A percentile compares a stretch with the other conserved stretches of the same genome.
Evolutionary conservation across 768 basidiomycete species (phyloP).

Genomic region (Mycena galopus): DNA sequence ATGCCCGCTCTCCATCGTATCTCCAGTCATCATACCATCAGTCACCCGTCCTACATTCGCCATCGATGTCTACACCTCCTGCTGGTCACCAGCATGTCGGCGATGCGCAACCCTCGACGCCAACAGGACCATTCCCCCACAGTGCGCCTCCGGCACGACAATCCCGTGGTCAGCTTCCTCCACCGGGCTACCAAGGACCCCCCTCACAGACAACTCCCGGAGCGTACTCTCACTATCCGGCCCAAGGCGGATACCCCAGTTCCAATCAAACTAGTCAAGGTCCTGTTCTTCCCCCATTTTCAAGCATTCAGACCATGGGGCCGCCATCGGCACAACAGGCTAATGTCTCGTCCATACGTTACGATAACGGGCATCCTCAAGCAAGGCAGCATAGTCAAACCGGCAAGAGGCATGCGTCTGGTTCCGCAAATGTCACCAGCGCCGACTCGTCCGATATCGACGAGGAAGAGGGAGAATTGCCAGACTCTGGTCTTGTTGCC

Average conservation of each 20-base stretch:
- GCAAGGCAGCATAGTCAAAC: constrained; percentile 50
- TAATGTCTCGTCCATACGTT: constrained; percentile 72
- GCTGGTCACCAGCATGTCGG: constrained; percentile 55
- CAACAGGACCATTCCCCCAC: constrained; percentile 48
- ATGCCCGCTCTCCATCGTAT: constrained; percentile 76
- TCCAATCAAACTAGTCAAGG: constrained; percentile 52
- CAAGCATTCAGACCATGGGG: constrained; percentile 73
- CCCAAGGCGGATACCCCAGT: constrained; percentile 50
- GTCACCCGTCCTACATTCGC: constrained; percentile 77
- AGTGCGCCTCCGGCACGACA: constrained; percentile 45
- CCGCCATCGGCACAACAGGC: constrained; percentile 57
- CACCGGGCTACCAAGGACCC: constrained; percentile 51
- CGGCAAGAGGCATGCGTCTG: constrained; percentile 70
- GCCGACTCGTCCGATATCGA: constrained; percentile 89
- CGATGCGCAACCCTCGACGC: constrained; percentile 57
- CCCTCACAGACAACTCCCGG: constrained; percentile 52
- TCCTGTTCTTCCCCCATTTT: constrained; percentile 78
- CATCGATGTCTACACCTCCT: constrained; percentile 65
- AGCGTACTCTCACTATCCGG: constrained; percentile 56
- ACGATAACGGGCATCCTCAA: constrained; percentile 57
- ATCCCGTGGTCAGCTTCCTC: constrained; percentile 54
- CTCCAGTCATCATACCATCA: constrained; percentile 67
- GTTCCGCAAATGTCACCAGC: constrained; percentile 78
- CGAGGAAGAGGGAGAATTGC: constrained; percentile 86
- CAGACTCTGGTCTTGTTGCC: constrained; percentile 84